Evolutionary conservation across 164 flowering plant genomes (phyloP).

Genomic region (Platanus orientalis): DNA sequence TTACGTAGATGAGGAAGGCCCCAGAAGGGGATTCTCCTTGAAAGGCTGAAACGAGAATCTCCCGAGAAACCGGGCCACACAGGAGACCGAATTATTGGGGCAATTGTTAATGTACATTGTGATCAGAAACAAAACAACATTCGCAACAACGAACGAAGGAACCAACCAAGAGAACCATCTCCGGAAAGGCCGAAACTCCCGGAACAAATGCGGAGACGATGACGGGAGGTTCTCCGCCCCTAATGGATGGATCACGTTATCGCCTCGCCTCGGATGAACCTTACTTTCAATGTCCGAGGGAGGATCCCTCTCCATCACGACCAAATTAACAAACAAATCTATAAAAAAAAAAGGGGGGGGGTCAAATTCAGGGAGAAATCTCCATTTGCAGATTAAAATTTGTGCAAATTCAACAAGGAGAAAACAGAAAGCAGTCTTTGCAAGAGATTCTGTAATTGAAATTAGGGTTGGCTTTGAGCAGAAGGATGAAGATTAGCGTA

Average conservation of each 20-base stretch:
- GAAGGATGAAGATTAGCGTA: no score
- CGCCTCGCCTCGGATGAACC: no score
- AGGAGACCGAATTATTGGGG: constrained; percentile 40
- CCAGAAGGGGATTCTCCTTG: constrained; percentile 66
- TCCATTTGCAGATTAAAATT: no score
- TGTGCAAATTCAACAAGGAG: neutral
- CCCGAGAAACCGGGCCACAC: constrained; percentile 39
- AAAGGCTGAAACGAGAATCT: constrained; percentile 64
- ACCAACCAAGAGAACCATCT: constrained; percentile 69
- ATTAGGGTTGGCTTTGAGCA: no score
- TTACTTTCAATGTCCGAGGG: no score
- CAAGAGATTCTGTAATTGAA: no score
- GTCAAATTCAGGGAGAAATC: no score
- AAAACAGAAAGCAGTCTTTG: neutral
- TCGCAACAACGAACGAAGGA: constrained; percentile 43
- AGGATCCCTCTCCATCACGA: constrained; percentile 25
- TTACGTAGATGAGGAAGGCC: constrained; percentile 64
- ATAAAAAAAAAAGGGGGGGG: no score
- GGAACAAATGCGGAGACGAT: no score
- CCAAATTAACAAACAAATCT: neutral
- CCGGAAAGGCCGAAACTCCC: constrained; percentile 22
- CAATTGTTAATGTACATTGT: constrained; percentile 62
- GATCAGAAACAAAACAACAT: constrained; percentile 37
- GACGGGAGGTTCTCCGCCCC: no score
- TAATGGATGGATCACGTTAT: no score